These are phyloP conservation scores for Microsporum canis DNA, from an alignment of 2,329 filamentous ascomycete species.

Conservation along the genomic window DNA sequence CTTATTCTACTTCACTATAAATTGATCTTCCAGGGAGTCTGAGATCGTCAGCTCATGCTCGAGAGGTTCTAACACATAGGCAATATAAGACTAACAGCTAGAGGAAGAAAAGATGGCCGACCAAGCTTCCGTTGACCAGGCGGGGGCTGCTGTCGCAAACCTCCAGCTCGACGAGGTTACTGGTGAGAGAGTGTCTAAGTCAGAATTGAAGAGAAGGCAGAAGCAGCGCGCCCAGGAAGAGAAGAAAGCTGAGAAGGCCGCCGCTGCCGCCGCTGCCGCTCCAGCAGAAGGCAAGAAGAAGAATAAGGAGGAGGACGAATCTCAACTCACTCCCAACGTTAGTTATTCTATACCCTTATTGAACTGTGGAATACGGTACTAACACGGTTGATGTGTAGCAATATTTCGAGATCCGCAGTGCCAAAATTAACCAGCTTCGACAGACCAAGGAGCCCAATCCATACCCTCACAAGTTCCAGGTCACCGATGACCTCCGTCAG, in stretches of 20 bases:
- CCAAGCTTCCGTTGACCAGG: constrained; percentile 25
- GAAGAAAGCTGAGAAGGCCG: constrained; percentile 79
- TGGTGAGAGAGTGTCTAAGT: constrained; percentile 75
- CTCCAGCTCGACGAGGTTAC: constrained; percentile 85
- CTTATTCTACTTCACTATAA: background rate
- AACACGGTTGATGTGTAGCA: constrained; percentile 38
- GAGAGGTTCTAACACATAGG: background rate
- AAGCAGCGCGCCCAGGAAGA: constrained; percentile 82
- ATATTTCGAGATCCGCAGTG: constrained; percentile 95
- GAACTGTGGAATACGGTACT: background rate
- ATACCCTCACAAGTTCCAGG: constrained; percentile 89
- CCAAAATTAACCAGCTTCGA: constrained; percentile 64
- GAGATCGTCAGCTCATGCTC: background rate
- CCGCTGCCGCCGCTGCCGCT: constrained; percentile 42
- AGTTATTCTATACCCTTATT: constrained; percentile 21
- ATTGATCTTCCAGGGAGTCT: background rate
- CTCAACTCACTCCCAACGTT: constrained; percentile 63
- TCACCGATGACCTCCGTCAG: constrained; percentile 68
- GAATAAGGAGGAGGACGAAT: constrained; percentile 53
- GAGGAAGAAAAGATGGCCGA: constrained; percentile 2
- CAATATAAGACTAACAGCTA: background rate
- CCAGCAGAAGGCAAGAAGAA: constrained; percentile 39
- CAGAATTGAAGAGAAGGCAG: constrained; percentile 85
- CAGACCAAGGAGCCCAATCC: constrained; percentile 64
- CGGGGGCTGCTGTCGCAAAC: constrained; percentile 47